Evolutionary conservation across 2,329 filamentous ascomycete species (phyloP).

Genomic region (Chaetomium sp.): DNA sequence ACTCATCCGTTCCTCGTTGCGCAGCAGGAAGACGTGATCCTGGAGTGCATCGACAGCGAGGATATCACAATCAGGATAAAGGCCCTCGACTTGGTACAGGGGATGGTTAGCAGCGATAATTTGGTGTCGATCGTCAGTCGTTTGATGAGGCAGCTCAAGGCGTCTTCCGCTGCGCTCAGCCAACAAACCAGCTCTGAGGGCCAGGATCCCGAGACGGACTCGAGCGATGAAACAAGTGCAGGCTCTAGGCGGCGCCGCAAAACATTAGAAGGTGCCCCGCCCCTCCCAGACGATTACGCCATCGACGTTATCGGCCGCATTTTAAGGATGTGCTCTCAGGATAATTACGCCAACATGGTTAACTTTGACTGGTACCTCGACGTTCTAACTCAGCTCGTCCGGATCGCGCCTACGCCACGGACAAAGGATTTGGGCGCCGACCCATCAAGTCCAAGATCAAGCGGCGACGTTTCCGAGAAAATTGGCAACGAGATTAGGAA

Average conservation of each 20-base stretch:
- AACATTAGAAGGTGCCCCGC: slow-evolving; percentile 50
- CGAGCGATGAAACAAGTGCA: slow-evolving; percentile 49
- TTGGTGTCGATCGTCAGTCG: slow-evolving; percentile 81
- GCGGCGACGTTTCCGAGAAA: slow-evolving; percentile 61
- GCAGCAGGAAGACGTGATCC: slow-evolving; percentile 91
- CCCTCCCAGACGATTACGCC: slow-evolving; percentile 83
- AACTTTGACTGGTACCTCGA: slow-evolving; percentile 99
- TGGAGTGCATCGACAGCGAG: slow-evolving; percentile 92
- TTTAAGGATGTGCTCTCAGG: slow-evolving; percentile 83
- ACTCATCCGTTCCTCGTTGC: slow-evolving; percentile 88
- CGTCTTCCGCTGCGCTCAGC: slow-evolving; percentile 55
- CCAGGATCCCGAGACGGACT: slow-evolving; percentile 48
- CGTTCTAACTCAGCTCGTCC: slow-evolving; percentile 81
- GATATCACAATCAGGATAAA: slow-evolving; percentile 96
- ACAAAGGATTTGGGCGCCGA: slow-evolving; percentile 44
- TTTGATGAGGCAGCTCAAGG: slow-evolving; percentile 81
- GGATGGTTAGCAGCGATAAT: slow-evolving; percentile 90
- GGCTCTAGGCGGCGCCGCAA: slow-evolving; percentile 47
- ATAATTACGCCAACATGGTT: slow-evolving; percentile 80
- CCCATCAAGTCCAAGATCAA: slow-evolving; percentile 38
- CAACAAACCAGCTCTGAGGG: slow-evolving; percentile 49
- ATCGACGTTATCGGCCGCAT: slow-evolving; percentile 81
- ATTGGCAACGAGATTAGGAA: slow-evolving; percentile 88
- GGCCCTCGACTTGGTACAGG: slow-evolving; percentile 85
- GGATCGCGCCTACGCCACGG: slow-evolving; percentile 61